Percentiles rank a stretch among this genome's conserved stretches.
phyloP scores from a whole-genome alignment of 2,329 filamentous ascomycete genomes.

The Gnomoniopsis smithogilvyi region DNA sequence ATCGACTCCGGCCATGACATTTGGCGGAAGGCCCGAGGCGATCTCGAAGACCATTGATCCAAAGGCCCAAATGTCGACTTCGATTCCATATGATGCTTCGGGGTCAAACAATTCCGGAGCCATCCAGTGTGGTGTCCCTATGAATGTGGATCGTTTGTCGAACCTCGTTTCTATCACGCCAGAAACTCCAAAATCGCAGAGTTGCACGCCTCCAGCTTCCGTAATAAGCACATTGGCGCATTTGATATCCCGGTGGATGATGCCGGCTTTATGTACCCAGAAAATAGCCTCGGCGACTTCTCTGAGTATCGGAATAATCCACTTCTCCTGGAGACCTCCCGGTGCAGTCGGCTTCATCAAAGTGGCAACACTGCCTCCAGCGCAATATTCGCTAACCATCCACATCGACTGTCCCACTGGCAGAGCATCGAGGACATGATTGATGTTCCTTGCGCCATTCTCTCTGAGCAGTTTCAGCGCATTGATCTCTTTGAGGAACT shows the following conservation, averaged over 20 bases:
- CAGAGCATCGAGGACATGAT: constrained; percentile 75
- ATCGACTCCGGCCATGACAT: constrained; percentile 54
- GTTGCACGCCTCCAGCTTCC: constrained; percentile 72
- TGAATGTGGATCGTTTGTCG: constrained; percentile 76
- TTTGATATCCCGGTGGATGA: constrained; percentile 71
- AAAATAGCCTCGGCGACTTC: constrained; percentile 64
- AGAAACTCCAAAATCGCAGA: constrained; percentile 83
- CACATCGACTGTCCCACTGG: constrained; percentile 77
- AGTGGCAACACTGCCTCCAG: constrained; percentile 76
- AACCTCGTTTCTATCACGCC: constrained; percentile 72
- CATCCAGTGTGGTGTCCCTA: constrained; percentile 86
- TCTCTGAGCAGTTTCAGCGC: constrained; percentile 71
- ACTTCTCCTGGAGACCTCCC: constrained; percentile 65
- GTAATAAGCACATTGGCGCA: constrained; percentile 78
- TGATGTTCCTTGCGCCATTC: constrained; percentile 74
- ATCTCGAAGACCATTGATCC: constrained; percentile 80
- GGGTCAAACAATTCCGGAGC: constrained; percentile 72
- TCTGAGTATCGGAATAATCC: constrained; percentile 64
- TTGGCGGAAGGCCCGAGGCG: constrained; percentile 73
- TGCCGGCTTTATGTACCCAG: constrained; percentile 66
- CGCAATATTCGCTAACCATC: constrained; percentile 86
- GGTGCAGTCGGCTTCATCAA: constrained; percentile 66
- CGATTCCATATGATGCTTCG: constrained; percentile 63
- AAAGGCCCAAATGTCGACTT: constrained; percentile 82
- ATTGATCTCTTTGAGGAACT: constrained; percentile 66